Evolutionary conservation across 768 basidiomycete genomes (phyloP), one percentile per base, ranked within the genome.

Genomic region (Coprinellus micaceus): DNA sequence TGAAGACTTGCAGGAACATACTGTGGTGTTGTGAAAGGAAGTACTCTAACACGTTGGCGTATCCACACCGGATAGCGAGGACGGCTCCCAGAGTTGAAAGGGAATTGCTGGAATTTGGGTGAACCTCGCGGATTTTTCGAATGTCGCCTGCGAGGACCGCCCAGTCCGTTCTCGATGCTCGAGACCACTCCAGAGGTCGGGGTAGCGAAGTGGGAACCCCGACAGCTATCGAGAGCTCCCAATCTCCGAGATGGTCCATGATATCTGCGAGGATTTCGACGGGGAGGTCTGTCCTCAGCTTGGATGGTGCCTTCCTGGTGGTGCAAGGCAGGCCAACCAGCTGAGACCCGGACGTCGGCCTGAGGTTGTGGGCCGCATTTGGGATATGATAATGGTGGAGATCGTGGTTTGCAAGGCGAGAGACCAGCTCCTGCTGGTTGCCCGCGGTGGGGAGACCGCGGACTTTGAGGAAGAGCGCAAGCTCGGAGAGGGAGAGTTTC

Each of bases 161-260:
- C 49, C 80, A 71, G 70, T 95, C 92, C 5, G 82, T 84, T 25
- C 71, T 64, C 19, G 85, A 82, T 6, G 92, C 88, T 40, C 81
- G 80, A 47, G 72, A 73, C 93, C 93, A 95, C 22, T 86, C 84
- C 4, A 74, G 69, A 10, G 91, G 90, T 25, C 75, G 78, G 4
- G 81, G 69, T 0, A 94, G 68, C 9, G 82, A 82, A 4, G 89
- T 89, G 11, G 85, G 88, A 1, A 93, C 74, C 19, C 85, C 83
- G 33, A 94, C 82, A 13, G 92, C 86, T 58, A 83, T 86, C 12
- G 86, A 77, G 9, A 95, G 83, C 62, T 93, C 88, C 90, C 91
- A 95, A 67, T 91, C 86, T 13, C 86, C 89, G 9, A 91, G 68
- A 61, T 87, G 82, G 56, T 92, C 88, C 69, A 92, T 69, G 58